These are phyloP conservation scores for Lactarius hatsudake DNA, from an alignment of 768 basidiomycete genomes.

Conservation along the genomic window DNA sequence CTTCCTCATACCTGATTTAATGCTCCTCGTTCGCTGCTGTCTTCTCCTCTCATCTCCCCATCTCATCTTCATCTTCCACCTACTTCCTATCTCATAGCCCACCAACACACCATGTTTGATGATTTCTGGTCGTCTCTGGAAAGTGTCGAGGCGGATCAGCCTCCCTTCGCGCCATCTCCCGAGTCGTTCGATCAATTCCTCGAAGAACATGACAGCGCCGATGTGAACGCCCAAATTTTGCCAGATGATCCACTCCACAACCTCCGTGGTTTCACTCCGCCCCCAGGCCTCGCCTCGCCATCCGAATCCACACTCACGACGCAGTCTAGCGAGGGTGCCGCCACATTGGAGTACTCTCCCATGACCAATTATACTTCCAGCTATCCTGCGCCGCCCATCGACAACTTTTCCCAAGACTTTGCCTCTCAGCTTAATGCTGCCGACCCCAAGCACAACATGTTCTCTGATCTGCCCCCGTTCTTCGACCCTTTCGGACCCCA, in stretches of 20 bases:
- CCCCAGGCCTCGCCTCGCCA: not conserved
- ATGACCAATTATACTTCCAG: not conserved
- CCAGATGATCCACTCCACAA: not conserved
- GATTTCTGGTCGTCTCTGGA: not conserved
- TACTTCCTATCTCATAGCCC: not conserved
- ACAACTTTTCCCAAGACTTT: not conserved
- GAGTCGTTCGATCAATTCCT: not conserved
- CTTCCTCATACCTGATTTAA: not conserved
- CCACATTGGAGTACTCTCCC: not conserved
- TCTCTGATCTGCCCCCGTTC: not conserved
- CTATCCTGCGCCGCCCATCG: not conserved
- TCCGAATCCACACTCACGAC: not conserved
- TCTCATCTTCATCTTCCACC: not conserved
- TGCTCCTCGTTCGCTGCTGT: not conserved
- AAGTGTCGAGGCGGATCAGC: not conserved
- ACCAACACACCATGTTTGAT: not conserved
- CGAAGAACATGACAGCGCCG: not conserved
- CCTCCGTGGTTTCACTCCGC: not conserved
- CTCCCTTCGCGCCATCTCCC: not conserved
- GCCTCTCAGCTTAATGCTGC: not conserved
- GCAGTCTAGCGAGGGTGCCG: not conserved
- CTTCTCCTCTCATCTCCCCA: not conserved
- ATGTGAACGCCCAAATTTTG: not conserved
- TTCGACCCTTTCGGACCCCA: not conserved
- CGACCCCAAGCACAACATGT: not conserved